Evolutionary conservation across 2,329 filamentous ascomycete species (phyloP).

Genomic region (Sphaceloma murrayae): DNA sequence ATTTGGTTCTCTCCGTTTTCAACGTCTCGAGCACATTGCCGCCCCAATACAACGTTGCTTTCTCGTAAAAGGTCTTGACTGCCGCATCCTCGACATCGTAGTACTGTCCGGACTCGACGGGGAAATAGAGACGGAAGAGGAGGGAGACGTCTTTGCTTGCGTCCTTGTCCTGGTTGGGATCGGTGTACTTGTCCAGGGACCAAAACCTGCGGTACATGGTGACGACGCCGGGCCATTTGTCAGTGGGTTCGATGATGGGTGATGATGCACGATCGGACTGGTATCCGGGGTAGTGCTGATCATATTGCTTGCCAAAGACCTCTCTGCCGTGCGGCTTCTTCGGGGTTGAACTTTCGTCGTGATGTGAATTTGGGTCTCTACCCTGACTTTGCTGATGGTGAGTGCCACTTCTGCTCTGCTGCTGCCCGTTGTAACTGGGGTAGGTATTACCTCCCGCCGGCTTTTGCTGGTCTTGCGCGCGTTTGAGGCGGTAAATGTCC

Average conservation of each 20-base stretch:
- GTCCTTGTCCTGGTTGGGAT: neutral
- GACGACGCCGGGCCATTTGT: neutral
- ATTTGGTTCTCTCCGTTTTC: conserved; percentile 81
- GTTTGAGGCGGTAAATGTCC: too few relatives aligned
- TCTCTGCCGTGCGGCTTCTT: too few relatives aligned
- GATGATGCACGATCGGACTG: neutral
- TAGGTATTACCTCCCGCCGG: too few relatives aligned
- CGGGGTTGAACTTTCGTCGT: too few relatives aligned
- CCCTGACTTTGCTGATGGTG: too few relatives aligned
- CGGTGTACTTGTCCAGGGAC: neutral
- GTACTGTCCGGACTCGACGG: conserved; percentile 52
- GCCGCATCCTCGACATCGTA: conserved; percentile 48
- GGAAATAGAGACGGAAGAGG: conserved; percentile 29
- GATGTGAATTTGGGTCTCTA: too few relatives aligned
- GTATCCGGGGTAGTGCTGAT: too few relatives aligned
- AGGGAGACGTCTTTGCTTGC: neutral
- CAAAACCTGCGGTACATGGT: neutral
- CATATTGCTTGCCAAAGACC: too few relatives aligned
- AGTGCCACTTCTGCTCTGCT: too few relatives aligned
- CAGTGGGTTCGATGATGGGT: neutral
- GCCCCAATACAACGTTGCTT: conserved; percentile 14
- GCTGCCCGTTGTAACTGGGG: too few relatives aligned
- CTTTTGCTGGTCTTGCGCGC: too few relatives aligned
- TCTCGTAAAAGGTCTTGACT: conserved; percentile 57
- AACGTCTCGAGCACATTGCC: conserved; percentile 42